Conservation (phyloP, 176 grass and related monocot species). For the Cenchrus americanus region DNA sequence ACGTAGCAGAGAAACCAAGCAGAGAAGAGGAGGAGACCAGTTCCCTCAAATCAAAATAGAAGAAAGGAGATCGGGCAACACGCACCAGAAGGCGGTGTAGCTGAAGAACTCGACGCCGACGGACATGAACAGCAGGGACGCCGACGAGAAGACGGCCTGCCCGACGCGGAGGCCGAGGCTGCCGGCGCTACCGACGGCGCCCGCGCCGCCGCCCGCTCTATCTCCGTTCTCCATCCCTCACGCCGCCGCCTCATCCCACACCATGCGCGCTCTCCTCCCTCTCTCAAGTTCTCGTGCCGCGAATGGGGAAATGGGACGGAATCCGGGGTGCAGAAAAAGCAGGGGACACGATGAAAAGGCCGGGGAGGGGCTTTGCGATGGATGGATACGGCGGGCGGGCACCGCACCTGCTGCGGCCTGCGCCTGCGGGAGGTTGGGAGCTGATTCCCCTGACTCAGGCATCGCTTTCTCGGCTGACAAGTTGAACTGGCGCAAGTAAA, state of each 20-base stretch:
- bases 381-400: constrained; percentile 23
- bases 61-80: too few species aligned
- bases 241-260: constrained; percentile 52
- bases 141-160: constrained; percentile 84
- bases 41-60: too few species aligned
- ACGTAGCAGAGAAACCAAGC: not conserved
- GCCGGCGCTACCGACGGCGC: constrained; percentile 68
- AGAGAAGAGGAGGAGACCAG: not conserved
- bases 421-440: not conserved
- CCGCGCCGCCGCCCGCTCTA: constrained; percentile 24
- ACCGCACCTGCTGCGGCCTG: not conserved
- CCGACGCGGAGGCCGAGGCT: constrained; percentile 82
- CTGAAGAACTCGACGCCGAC: constrained; percentile 94
- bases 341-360: constrained; percentile 38
- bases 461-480: constrained; percentile 10
- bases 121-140: constrained; percentile 91
- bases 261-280: constrained; percentile 11
- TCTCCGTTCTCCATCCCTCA: constrained; percentile 45
- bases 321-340: not conserved
- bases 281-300: not conserved
- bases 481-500: not conserved
- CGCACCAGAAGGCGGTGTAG: constrained; percentile 89
- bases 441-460: not conserved
- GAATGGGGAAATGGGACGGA: not conserved
- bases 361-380: constrained; percentile 29